These are phyloP conservation scores for Colletotrichum sp. DNA, from an alignment of 2,329 filamentous ascomycete genomes.

Conservation along the genomic window DNA sequence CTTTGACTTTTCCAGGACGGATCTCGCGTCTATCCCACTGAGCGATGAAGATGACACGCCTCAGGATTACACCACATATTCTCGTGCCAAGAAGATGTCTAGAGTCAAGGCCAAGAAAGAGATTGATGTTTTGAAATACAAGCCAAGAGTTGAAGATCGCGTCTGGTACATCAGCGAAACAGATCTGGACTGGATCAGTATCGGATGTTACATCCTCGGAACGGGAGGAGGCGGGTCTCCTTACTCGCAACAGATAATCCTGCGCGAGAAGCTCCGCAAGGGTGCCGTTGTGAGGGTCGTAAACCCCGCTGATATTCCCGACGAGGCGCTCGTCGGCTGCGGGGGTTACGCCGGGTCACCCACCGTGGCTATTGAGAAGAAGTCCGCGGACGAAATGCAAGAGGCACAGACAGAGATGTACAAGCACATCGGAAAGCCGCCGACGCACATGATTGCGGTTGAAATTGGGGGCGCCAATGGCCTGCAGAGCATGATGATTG, in stretches of 20 bases:
- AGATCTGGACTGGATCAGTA: conserved; percentile 61
- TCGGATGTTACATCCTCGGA: conserved; percentile 66
- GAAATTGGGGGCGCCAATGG: conserved; percentile 73
- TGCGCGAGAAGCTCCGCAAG: conserved; percentile 54
- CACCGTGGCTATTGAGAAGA: conserved; percentile 65
- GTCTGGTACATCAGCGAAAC: conserved; percentile 64
- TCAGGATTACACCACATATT: not conserved
- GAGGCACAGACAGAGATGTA: conserved; percentile 58
- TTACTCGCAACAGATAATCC: conserved; percentile 55
- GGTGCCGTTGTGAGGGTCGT: conserved; percentile 58
- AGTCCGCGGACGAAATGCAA: conserved; percentile 61
- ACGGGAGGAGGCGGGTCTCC: conserved; percentile 65
- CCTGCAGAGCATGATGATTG: conserved; percentile 61
- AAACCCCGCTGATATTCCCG: conserved; percentile 52
- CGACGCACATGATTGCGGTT: conserved; percentile 64
- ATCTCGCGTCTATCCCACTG: conserved; percentile 19
- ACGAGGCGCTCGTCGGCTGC: conserved; percentile 58
- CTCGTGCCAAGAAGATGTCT: not conserved
- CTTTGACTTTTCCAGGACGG: conserved; percentile 50
- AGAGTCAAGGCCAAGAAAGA: conserved; percentile 22
- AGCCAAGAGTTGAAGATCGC: conserved; percentile 53
- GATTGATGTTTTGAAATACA: conserved; percentile 46
- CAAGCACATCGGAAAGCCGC: conserved; percentile 48
- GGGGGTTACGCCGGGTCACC: conserved; percentile 65
- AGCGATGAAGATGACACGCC: not conserved